These are phyloP conservation scores for Crucibulum laeve DNA, from an alignment of 768 basidiomycete species.

Conservation along the genomic window DNA sequence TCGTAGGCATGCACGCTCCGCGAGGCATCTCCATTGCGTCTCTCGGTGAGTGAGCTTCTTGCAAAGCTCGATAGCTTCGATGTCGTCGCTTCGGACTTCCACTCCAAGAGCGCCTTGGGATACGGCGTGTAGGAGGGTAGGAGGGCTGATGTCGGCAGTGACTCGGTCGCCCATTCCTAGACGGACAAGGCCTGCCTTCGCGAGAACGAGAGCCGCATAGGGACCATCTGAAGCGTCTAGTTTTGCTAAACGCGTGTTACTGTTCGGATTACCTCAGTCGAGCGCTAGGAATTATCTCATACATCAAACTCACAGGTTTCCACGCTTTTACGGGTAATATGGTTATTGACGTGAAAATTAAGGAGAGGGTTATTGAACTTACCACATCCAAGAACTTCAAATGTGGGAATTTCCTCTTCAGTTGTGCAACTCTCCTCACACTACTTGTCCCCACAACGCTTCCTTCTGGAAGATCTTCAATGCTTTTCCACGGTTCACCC, in stretches of 20 bases:
- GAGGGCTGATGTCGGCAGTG: slow-evolving; percentile 68
- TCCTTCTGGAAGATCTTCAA: slow-evolving; percentile 84
- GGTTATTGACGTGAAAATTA: neutral
- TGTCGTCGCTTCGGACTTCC: slow-evolving; percentile 74
- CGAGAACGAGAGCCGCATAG: slow-evolving; percentile 88
- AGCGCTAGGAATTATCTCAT: slow-evolving; percentile 1
- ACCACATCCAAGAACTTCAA: slow-evolving; percentile 87
- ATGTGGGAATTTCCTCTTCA: slow-evolving; percentile 71
- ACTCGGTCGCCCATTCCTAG: slow-evolving; percentile 71
- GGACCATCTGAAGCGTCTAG: slow-evolving; percentile 79
- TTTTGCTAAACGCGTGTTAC: slow-evolving; percentile 88
- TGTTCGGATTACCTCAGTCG: slow-evolving; percentile 19
- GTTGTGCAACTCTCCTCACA: slow-evolving; percentile 87
- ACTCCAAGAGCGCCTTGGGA: slow-evolving; percentile 91
- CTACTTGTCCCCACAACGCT: slow-evolving; percentile 95
- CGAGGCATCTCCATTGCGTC: slow-evolving; percentile 73
- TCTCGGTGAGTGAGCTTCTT: slow-evolving; percentile 66
- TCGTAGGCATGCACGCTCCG: slow-evolving; percentile 86
- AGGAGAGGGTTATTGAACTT: slow-evolving; percentile 27
- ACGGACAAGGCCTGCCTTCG: slow-evolving; percentile 87
- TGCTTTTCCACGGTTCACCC: slow-evolving; percentile 57
- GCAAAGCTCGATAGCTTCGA: slow-evolving; percentile 58
- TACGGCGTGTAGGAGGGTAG: slow-evolving; percentile 82
- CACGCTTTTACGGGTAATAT: slow-evolving; percentile 46
- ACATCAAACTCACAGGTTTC: slow-evolving; percentile 69